Percentiles rank a stretch among this genome's conserved stretches.
These are phyloP conservation scores for Rhazya stricta DNA, from an alignment of 257 asterid species.

Conservation along the genomic window DNA sequence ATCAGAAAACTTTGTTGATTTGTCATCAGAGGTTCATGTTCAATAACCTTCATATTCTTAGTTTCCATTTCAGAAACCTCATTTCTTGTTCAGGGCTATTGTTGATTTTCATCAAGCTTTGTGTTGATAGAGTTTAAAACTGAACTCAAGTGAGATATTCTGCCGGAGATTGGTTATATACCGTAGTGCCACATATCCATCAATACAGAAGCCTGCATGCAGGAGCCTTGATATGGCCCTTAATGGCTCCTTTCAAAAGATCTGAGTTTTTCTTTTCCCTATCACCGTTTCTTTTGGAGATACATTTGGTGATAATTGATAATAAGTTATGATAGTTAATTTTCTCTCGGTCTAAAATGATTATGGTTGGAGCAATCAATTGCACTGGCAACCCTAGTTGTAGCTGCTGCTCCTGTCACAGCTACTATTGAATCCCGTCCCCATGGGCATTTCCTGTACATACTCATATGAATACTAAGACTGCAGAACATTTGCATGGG, in stretches of 20 bases:
- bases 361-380: not conserved
- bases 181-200: not conserved
- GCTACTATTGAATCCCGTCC: not conserved
- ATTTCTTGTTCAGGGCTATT: not conserved
- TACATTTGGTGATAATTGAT: not conserved
- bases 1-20: too few relatives aligned
- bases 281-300: not conserved
- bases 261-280: not conserved
- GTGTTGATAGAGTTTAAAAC: not conserved
- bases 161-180: not conserved
- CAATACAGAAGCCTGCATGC: not conserved
- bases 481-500: not conserved
- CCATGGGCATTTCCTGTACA: not conserved
- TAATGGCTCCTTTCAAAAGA: not conserved
- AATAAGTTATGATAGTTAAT: not conserved
- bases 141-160: not conserved
- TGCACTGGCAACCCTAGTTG: not conserved
- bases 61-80: not conserved
- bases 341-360: not conserved
- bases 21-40: not conserved
- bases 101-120: not conserved
- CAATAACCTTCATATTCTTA: not conserved
- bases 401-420: not conserved
- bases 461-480: not conserved
- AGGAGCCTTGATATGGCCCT: not conserved